Evolutionary conservation across 208 protist species (phyloP), one percentile per base, ranked within the genome.

Genomic region (Porcisia deanei): DNA sequence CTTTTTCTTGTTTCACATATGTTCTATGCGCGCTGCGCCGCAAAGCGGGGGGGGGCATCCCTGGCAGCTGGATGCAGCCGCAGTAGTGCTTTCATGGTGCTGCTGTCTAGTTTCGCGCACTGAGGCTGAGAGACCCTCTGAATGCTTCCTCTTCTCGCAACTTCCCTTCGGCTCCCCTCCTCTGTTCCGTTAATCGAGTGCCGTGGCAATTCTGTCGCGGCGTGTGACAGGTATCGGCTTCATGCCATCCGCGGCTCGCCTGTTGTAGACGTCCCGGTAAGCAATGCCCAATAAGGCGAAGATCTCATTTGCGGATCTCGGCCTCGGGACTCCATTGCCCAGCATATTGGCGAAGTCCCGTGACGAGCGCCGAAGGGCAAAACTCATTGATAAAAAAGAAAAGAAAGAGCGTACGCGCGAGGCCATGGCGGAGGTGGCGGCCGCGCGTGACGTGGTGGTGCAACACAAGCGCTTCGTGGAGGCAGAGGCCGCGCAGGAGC

Each of bases 271-370:
- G 66, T 45, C 39, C 14, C 34, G 43, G 54, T 25, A 16, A 58
- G 75, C 66, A 49, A 89, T 93, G 85, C 66, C 83, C 3, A 77
- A 81, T 43, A 94, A 94, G 71, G 65, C 75, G 54, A 79, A 73
- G 18, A 77, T 97, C n/a, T 84, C 85, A 34, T 96, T 97, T 73
- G 82, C 72, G 25, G 94, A 97, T 74, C 78, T 97, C 54, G 92
- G 92, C 1, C 85, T 97, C 37, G 83, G 84, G 37, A 94, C 87
- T 37, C 88, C 94, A 41, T 58, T 96, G 30, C 94, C 94, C 12
- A 58, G 57, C 39, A 79, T 90, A 12, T 76, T 97, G 34, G 67
- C 84, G 7, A 89, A 92, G 67, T 91, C 86, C 14, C 78, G 82
- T 52, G 82, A 86, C 20, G 80, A 91, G 82, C 80, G 87, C 55